Base-by-base conservation (phyloP, 1,284 basidiomycete genomes). In the Farysia itapuensis region DNA sequence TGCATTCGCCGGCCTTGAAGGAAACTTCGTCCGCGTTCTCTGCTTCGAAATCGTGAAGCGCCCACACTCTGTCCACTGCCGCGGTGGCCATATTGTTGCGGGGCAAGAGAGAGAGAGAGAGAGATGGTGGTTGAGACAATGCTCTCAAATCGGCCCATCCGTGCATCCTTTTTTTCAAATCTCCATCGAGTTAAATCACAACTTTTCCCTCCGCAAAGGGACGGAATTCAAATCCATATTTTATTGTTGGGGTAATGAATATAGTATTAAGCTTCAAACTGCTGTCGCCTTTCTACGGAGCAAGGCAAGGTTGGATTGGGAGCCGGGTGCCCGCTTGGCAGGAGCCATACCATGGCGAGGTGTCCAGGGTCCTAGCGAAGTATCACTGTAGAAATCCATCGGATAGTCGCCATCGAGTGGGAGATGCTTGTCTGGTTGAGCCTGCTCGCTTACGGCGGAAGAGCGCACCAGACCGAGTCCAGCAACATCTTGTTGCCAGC, bases 331-430 rank as follows among this genome's bases (percentile, higher is more conserved):
- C 43, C 54, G 63, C 47, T 66, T 68, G 2, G 43, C 50, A 4
- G 35, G 39, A 2, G 67, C 75, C 40, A 77, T 66, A 5, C 75
- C 77, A 38, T 72, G 77, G 14, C 77, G 52, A 9, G 79, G 79
- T 20, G 79, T 79, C 79, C 79, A 79, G 12, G 72, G 60, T 51
- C 76, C 77, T 83, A 82, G 22, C 84, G 85, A 47, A 81, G 72
- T 9, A 85, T 87, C 89, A 33, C 84, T 83, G 70, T 97, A 98
- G 77, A 97, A 98, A 78, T 98, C 90, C 94, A 98, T 98, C 1
- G 90, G 88, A 78, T 98, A 98, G 43, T 75, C 24, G 77, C 78
- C 24, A 80, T 81, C 52, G 22, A 79, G 31, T 11, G 48, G 49
- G 36, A 51, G 28, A 28, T 53, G 45, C 38, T 50, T 47, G 39